These are phyloP conservation scores for Verticillium klebahnii DNA, from an alignment of 2,329 filamentous ascomycete genomes.

Conservation along the genomic window DNA sequence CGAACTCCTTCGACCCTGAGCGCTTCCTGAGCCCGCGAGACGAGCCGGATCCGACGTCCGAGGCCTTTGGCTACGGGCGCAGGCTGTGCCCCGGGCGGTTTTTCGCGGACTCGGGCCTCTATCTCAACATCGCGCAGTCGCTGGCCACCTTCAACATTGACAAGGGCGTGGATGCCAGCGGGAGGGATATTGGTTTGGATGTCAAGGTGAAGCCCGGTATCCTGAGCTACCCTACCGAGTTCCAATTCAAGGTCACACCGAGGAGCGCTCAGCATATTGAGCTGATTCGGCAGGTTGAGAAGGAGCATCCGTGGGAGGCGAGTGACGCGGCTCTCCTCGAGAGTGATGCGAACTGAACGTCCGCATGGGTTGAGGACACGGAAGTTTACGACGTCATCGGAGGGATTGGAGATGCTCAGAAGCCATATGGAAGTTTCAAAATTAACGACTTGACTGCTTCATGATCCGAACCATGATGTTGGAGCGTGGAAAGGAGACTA, in stretches of 20 bases:
- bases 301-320: constrained; percentile 3
- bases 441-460: no score
- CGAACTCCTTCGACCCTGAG: constrained; percentile 25
- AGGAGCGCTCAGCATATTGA: constrained; percentile 4
- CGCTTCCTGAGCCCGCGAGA: constrained; percentile 23
- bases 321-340: constrained; percentile 1
- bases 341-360: background rate
- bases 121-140: constrained; percentile 39
- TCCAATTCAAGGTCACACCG: constrained; percentile 5
- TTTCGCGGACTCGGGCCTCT: constrained; percentile 45
- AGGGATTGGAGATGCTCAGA: no score
- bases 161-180: constrained; percentile 7
- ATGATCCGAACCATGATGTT: no score
- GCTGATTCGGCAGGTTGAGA: constrained; percentile 4
- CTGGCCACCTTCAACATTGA: constrained; percentile 49
- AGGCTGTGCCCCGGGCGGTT: constrained; percentile 40
- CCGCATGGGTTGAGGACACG: no score
- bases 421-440: no score
- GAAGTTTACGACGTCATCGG: no score
- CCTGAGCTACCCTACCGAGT: constrained; percentile 5
- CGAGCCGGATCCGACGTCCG: constrained; percentile 20
- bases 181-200: constrained; percentile 27
- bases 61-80: constrained; percentile 34
- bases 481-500: no score
- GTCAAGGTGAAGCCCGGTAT: constrained; percentile 17